Base-by-base conservation (phyloP, 108 stramenopile species). In the Conticribra guillardii region DNA sequence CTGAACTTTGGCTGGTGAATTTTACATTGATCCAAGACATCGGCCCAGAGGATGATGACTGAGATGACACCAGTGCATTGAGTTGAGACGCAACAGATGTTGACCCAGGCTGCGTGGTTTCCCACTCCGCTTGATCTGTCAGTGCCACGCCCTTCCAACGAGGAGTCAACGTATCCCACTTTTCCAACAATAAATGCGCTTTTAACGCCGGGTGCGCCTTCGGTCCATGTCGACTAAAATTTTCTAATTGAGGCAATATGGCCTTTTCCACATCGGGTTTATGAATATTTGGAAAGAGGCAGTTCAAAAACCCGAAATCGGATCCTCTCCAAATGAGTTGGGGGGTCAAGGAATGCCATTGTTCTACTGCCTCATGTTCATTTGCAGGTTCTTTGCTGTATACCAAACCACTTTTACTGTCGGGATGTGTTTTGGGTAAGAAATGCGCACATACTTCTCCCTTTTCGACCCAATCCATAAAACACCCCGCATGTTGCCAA, bases 121-220 rank as follows among this genome's bases (percentile, higher is more conserved):
- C 37, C 28, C 61, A 31, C 32, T 54, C 41, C 51, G 62, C 71
- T 22, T 54, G 16, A 41, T 37, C 51, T 21, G 53, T 46, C 45
- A 62, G 41, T 24, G 48, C 61, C 5, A 62, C 54, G 26, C 49
- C 71, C 24, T 31, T 63, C 71, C 71, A 72, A 34, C 71, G 32
- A 27, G 72, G 72, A 66, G 72, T 73, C 22, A 73, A 59, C 32
- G 28, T 66, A 29, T 73, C 53, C 72, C 64, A 73, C 27, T 46
- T 41, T 18, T 55, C 21, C 11, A 45, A 16, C 46, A 73, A 41
- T 11, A 41, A 41, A 41, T 41, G 37, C n/a, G 62, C 47, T 22
- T 49, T 21, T 4, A 49, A 29, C 23, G 57, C 30, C 2, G 45
- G 53, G 14, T 45, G 34, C 18, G 64, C 72, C 53, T 57, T 33